Base-by-base conservation (phyloP, 2,329 filamentous ascomycete genomes). In the Sporothrix sp. region DNA sequence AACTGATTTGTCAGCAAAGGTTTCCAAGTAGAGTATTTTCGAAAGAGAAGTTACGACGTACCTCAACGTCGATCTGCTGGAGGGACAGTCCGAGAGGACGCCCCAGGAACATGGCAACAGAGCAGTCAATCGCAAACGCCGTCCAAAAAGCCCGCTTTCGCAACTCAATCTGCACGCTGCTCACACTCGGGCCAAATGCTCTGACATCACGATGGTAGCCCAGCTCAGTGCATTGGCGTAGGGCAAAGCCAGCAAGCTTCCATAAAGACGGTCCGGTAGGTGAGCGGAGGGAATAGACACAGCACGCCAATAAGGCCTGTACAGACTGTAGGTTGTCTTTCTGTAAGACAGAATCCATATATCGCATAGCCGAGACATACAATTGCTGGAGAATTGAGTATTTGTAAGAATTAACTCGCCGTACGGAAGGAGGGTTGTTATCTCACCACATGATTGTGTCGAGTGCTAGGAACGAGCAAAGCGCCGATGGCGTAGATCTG, bases 401-500 rank as follows among this genome's bases (percentile, higher is more conserved):
- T 37, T 20, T 20, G 16, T 11, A 18, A 7, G 2, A 36, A 18
- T 9, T 16, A 16, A 36, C n/a, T 18, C 9, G 33, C 16, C n/a
- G 20, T n/a, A n/a, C n/a, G n/a, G n/a, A n/a, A n/a, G n/a, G n/a
- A n/a, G n/a, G n/a, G n/a, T n/a, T n/a, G n/a, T n/a, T n/a, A n/a
- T n/a, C n/a, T n/a, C n/a, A 37, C 35, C 35, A 28, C 39, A 4
- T 18, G 39, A 11, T 28, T 18, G 23, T 42, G 25, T 11, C 23
- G 23, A 4, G 25, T n/a, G 4, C 23, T 20, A 2, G 39, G 46
- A 7, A 40, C 16, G 2, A 49, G 20, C 30, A 49, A 8, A 7
- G 47, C 47, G 20, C 47, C 47, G 20, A 49, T 39, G n/a, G 47
- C 47, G 9, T 49, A 49, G 10, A 48, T 27, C 45, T 36, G 18